Evolutionary conservation across 164 flowering plant species (phyloP).

Genomic region (Macadamia tetraphylla): DNA sequence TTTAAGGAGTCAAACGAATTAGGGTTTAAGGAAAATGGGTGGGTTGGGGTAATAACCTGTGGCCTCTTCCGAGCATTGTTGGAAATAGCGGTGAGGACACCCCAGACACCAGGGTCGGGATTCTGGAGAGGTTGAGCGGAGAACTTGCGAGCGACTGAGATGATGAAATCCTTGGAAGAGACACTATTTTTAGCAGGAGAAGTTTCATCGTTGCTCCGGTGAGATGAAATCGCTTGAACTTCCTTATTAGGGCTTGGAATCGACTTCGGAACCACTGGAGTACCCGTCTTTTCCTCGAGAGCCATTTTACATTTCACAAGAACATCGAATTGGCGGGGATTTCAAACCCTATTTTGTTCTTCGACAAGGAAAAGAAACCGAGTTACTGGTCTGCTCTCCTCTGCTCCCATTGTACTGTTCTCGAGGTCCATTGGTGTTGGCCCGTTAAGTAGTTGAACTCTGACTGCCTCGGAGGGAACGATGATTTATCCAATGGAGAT

Average conservation of each 20-base stretch:
- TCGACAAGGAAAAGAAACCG: too few relatives aligned
- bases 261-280: conserved; percentile 9
- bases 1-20: background rate
- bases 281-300: conserved; percentile 6
- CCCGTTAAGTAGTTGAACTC: too few relatives aligned
- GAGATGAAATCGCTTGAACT: conserved; percentile 8
- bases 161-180: conserved; percentile 34
- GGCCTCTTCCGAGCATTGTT: conserved; percentile 66
- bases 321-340: conserved; percentile 8
- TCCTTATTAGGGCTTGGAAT: conserved; percentile 11
- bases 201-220: background rate
- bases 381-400: too few relatives aligned
- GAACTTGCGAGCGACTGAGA: conserved; percentile 53
- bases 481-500: too few relatives aligned
- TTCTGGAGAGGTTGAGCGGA: conserved; percentile 64
- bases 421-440: too few relatives aligned
- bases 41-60: conserved; percentile 40
- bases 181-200: conserved; percentile 18
- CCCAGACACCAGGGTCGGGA: conserved; percentile 78
- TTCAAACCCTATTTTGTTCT: conserved; percentile 6
- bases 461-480: too few relatives aligned
- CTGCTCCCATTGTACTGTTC: too few relatives aligned
- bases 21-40: background rate
- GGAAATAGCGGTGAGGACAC: conserved; percentile 88
- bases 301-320: conserved; percentile 7